Evolutionary conservation across 345 rosid species (phyloP).

Genomic region (Aquilaria sinensis): DNA sequence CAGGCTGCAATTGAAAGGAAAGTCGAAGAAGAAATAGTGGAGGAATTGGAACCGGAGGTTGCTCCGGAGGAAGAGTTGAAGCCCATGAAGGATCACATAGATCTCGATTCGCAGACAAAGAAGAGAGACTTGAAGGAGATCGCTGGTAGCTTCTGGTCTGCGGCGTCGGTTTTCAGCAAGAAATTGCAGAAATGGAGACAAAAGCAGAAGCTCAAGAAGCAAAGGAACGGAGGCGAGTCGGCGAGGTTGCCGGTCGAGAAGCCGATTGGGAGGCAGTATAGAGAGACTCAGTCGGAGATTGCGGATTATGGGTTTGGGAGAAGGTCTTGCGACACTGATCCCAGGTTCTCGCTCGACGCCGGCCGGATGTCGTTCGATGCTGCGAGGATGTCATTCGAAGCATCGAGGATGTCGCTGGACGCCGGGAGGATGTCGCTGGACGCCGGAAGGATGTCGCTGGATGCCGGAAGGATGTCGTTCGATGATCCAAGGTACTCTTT

Average conservation of each 20-base stretch:
- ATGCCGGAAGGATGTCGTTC: conserved; percentile 61
- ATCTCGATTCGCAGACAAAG: conserved; percentile 77
- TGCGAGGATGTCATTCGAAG: conserved; percentile 83
- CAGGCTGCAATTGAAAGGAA: conserved; percentile 42
- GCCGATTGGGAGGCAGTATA: conserved; percentile 81
- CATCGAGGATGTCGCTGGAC: conserved; percentile 78
- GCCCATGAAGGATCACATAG: conserved; percentile 89
- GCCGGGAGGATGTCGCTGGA: conserved; percentile 70
- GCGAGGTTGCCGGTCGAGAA: conserved; percentile 91
- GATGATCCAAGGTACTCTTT: conserved; percentile 87
- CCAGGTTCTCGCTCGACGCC: conserved; percentile 79
- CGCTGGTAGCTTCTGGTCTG: conserved; percentile 94
- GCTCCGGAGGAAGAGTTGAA: conserved; percentile 50
- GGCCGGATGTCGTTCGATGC: conserved; percentile 57
- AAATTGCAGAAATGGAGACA: conserved; percentile 95
- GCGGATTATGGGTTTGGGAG: conserved; percentile 96
- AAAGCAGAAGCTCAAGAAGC: conserved; percentile 90
- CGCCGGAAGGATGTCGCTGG: conserved; percentile 31
- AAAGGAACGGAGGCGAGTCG: conserved; percentile 53
- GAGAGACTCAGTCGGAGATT: conserved; percentile 96
- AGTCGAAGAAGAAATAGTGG: conserved; percentile 30
- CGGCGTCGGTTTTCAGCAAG: conserved; percentile 96
- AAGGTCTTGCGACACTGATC: conserved; percentile 98
- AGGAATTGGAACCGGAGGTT: conserved; percentile 24
- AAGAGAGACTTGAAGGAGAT: conserved; percentile 73